Evolutionary conservation across 768 basidiomycete genomes (phyloP).

Genomic region (Xerocomellus chrysenteron): DNA sequence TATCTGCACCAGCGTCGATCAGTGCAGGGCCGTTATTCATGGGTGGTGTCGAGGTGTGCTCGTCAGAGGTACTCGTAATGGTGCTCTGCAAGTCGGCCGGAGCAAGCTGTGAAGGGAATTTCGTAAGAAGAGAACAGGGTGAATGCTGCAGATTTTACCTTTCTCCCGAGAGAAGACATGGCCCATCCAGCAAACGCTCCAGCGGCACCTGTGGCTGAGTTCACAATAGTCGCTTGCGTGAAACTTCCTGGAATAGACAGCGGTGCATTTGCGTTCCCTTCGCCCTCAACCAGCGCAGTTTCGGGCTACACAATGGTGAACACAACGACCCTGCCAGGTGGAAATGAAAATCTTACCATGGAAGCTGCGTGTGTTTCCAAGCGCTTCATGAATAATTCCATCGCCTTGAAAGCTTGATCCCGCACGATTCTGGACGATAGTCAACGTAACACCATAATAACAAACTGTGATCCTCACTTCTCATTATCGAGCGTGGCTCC

Average conservation of each 20-base stretch:
- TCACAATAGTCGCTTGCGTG: constrained; percentile 53
- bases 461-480: constrained; percentile 55
- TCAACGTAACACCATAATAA: neutral
- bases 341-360: constrained; percentile 58
- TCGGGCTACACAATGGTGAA: constrained; percentile 47
- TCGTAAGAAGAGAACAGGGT: neutral
- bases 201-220: constrained; percentile 87
- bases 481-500: constrained; percentile 86
- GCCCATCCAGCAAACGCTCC: constrained; percentile 95
- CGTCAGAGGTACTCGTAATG: constrained; percentile 46
- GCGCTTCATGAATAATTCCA: constrained; percentile 83
- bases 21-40: constrained; percentile 3
- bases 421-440: constrained; percentile 67
- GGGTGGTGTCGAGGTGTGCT: constrained; percentile 43
- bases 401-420: constrained; percentile 93
- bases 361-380: constrained; percentile 74
- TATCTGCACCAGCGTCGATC: neutral
- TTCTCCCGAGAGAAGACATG: constrained; percentile 84
- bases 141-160: constrained; percentile 41
- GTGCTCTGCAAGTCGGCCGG: constrained; percentile 70
- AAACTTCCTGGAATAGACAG: constrained; percentile 31
- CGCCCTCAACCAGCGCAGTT: constrained; percentile 44
- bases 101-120: constrained; percentile 49
- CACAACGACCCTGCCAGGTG: neutral
- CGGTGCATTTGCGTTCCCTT: constrained; percentile 28